A percentile compares a stretch with the other conserved stretches of the same genome.
These are phyloP conservation scores for Quercus suber DNA, from an alignment of 306 rosid genomes.

Conservation along the genomic window DNA sequence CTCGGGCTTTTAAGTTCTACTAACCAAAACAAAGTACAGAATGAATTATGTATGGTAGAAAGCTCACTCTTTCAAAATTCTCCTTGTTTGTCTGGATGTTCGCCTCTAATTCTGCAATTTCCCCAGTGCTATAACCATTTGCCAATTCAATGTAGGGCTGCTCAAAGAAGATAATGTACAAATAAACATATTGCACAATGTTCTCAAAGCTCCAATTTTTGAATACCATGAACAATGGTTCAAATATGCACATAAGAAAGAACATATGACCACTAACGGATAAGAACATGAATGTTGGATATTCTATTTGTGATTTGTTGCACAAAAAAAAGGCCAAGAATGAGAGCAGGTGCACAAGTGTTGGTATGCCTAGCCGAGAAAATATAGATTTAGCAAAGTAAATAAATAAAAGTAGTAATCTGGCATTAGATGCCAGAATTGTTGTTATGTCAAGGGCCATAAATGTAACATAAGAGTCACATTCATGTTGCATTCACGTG, in stretches of 20 bases:
- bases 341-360: not conserved
- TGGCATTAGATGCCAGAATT: too few species aligned
- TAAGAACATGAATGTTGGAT: not conserved
- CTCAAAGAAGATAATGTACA: constrained; percentile 12
- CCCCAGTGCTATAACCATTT: constrained; percentile 40
- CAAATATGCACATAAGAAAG: not conserved
- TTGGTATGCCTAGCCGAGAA: not conserved
- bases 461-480: too few species aligned
- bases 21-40: not conserved
- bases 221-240: not conserved
- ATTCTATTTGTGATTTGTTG: not conserved
- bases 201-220: not conserved
- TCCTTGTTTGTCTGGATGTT: constrained; percentile 42
- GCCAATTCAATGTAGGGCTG: constrained; percentile 76
- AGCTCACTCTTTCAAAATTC: constrained; percentile 58
- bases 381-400: not conserved
- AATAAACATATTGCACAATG: not conserved
- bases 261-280: not conserved
- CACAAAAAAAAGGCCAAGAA: not conserved
- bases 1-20: constrained; percentile 12
- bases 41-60: not conserved
- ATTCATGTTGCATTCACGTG: too few species aligned
- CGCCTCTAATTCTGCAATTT: constrained; percentile 45
- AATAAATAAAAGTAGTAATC: not conserved
- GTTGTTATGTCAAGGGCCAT: too few species aligned